Percentiles rank a stretch among this genome's conserved stretches.
These are phyloP conservation scores for Fusarium sororula DNA, from an alignment of 2,329 filamentous ascomycete species.

Conservation along the genomic window DNA sequence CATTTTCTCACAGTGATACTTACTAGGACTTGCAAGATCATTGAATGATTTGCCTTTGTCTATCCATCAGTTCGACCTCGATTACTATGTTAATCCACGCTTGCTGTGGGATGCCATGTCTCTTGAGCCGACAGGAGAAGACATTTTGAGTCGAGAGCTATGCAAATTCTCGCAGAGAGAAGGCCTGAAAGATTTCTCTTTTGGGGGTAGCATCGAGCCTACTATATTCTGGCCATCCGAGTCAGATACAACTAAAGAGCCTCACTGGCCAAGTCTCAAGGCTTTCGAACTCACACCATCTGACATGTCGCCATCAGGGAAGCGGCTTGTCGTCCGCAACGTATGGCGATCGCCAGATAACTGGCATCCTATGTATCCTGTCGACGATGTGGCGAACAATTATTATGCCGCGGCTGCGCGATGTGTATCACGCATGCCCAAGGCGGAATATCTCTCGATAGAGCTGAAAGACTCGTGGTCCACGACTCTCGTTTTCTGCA, in stretches of 20 bases:
- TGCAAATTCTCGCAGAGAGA: not conserved
- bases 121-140: not conserved
- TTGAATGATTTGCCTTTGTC: not conserved
- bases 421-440: not conserved
- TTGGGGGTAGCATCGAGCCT: not conserved
- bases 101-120: not conserved
- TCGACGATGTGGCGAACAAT: not conserved
- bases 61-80: not conserved
- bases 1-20: not conserved
- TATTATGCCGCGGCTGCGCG: not conserved
- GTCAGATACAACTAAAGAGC: not conserved
- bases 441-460: not conserved
- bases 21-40: not conserved
- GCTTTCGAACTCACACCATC: not conserved
- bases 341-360: not conserved
- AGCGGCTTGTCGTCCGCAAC: not conserved
- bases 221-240: conserved; percentile 6
- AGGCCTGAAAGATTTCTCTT: not conserved
- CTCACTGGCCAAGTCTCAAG: conserved; percentile 6
- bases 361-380: not conserved
- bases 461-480: not conserved
- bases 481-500: not conserved
- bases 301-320: not conserved
- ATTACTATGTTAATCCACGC: not conserved
- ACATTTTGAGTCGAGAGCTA: not conserved